phyloP scores from a whole-genome alignment of 495 filamentous ascomycete genomes.

The Hyaloscypha finlandica region DNA sequence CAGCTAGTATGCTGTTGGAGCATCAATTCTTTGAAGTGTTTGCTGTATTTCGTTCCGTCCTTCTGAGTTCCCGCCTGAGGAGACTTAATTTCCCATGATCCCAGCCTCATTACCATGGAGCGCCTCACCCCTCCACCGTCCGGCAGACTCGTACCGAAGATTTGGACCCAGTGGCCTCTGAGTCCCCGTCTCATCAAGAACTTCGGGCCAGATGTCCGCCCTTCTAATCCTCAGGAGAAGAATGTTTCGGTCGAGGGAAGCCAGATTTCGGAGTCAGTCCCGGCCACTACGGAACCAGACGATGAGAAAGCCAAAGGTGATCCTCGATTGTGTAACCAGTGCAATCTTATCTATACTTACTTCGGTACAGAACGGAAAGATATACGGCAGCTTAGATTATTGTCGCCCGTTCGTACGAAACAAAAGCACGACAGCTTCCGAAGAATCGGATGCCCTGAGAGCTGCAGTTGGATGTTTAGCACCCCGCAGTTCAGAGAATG shows the following conservation, averaged over 20 bases:
- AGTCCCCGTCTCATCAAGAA: background rate
- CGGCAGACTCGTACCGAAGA: background rate
- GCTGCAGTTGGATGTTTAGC: background rate
- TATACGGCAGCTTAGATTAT: background rate
- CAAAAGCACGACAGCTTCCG: background rate
- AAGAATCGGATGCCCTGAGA: background rate
- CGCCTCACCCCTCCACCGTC: background rate
- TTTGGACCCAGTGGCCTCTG: background rate
- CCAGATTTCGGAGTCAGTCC: background rate
- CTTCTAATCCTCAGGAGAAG: background rate
- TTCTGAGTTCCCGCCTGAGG: background rate
- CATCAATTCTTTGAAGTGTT: background rate
- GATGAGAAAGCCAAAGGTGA: background rate
- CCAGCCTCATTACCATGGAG: background rate
- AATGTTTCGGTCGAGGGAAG: background rate
- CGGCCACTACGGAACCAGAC: background rate
- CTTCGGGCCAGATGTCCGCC: background rate
- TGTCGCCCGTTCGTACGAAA: constrained; percentile 1
- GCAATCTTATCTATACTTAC: background rate
- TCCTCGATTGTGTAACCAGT: background rate
- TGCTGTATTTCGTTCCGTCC: background rate
- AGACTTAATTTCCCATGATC: background rate
- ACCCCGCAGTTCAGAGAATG: background rate
- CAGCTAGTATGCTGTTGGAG: background rate
- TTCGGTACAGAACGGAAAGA: background rate